Evolutionary conservation across 1,284 basidiomycete species (phyloP).

Genomic region (Takashimella koratensis): DNA sequence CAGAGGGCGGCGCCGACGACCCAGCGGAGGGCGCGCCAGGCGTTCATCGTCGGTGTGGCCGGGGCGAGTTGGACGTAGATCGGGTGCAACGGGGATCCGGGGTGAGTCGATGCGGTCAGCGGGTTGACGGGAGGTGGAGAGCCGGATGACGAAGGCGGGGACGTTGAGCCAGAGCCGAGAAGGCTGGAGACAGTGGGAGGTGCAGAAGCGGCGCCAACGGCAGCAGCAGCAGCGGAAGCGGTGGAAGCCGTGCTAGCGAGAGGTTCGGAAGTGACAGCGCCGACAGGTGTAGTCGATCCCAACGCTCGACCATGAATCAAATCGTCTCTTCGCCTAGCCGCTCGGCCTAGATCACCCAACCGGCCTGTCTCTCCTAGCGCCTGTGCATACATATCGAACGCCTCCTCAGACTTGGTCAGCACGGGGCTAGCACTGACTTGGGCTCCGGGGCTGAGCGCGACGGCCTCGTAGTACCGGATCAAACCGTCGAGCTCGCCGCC

Average conservation of each 20-base stretch:
- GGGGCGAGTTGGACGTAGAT: conserved; percentile 46
- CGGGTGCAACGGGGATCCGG: conserved; percentile 41
- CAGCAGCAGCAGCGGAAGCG: not conserved
- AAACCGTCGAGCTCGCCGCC: conserved; percentile 35
- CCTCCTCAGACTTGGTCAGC: conserved; percentile 32
- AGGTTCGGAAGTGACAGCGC: not conserved
- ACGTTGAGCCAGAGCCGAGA: conserved; percentile 1
- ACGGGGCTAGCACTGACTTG: conserved; percentile 16
- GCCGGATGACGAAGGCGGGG: conserved; percentile 4
- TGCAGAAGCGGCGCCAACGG: conserved; percentile 52
- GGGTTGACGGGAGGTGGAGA: conserved; percentile 34
- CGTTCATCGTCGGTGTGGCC: conserved; percentile 27
- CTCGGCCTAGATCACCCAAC: conserved; percentile 27
- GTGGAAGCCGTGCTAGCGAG: conserved; percentile 3
- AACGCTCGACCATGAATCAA: conserved; percentile 7
- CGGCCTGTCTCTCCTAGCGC: conserved; percentile 29
- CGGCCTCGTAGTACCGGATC: conserved; percentile 37
- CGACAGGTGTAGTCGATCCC: not conserved
- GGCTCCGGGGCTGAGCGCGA: conserved; percentile 22
- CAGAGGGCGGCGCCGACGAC: conserved; percentile 34
- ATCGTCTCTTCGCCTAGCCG: conserved; percentile 32
- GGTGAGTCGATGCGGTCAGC: conserved; percentile 20
- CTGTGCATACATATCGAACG: conserved; percentile 33
- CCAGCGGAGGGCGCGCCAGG: conserved; percentile 33
- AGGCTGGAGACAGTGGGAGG: not conserved